phyloP scores from a whole-genome alignment of 2,329 filamentous ascomycete species.

The Epichloe elymi region DNA sequence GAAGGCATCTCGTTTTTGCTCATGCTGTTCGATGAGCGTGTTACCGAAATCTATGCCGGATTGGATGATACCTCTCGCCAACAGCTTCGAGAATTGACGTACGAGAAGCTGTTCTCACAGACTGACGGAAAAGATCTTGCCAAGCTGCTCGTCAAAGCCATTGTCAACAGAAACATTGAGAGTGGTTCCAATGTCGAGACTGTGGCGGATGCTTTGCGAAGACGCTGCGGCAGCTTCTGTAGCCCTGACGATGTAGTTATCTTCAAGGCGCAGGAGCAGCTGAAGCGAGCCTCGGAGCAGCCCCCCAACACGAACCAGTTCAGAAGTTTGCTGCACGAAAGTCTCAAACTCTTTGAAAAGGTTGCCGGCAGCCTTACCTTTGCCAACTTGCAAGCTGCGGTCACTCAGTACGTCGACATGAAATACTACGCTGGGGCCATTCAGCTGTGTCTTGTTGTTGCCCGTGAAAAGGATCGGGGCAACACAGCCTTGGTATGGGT shows the following conservation, averaged over 20 bases:
- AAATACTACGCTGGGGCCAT: conserved; percentile 93
- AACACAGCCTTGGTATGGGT: conserved; percentile 79
- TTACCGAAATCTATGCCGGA: conserved; percentile 72
- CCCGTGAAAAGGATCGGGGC: conserved; percentile 72
- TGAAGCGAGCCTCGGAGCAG: conserved; percentile 77
- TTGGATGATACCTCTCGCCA: conserved; percentile 58
- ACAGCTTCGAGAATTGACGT: conserved; percentile 65
- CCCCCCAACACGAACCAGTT: conserved; percentile 63
- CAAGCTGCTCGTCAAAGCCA: conserved; percentile 90
- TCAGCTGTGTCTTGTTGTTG: conserved; percentile 71
- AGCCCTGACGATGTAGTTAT: conserved; percentile 94
- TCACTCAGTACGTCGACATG: conserved; percentile 65
- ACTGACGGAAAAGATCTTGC: conserved; percentile 73
- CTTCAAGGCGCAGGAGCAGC: conserved; percentile 93
- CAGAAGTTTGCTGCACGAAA: conserved; percentile 74
- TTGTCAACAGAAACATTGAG: conserved; percentile 94
- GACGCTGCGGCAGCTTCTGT: conserved; percentile 93
- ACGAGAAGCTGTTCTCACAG: conserved; percentile 75
- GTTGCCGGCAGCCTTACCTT: conserved; percentile 73
- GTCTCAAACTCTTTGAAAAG: conserved; percentile 73
- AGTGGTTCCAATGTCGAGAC: conserved; percentile 96
- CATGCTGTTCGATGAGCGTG: conserved; percentile 86
- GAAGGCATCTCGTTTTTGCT: conserved; percentile 95
- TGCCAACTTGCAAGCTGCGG: conserved; percentile 65
- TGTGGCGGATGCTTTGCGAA: conserved; percentile 82